Evolutionary conservation across 2,329 filamentous ascomycete genomes (phyloP).

Genomic region (Rugonectria rugulosa): DNA sequence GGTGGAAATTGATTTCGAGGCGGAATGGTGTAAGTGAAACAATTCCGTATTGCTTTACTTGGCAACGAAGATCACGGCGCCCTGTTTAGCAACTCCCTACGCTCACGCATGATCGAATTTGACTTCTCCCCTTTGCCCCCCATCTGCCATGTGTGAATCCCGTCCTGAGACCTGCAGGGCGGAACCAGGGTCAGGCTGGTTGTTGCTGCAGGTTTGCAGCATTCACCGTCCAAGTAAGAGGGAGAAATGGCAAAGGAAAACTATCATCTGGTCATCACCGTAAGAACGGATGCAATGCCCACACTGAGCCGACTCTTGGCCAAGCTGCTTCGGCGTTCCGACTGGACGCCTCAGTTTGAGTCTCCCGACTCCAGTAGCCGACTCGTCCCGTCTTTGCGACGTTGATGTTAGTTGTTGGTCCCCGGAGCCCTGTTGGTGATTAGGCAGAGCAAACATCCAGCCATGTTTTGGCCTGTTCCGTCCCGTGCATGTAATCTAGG

Average conservation of each 20-base stretch:
- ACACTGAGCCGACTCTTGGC: not conserved
- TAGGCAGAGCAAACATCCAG: not conserved
- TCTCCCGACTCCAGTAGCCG: slow-evolving; percentile 21
- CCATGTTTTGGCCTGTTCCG: not conserved
- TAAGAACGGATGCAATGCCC: not conserved
- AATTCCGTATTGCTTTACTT: not conserved
- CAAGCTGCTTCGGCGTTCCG: slow-evolving; percentile 15
- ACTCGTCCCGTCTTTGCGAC: slow-evolving; percentile 19
- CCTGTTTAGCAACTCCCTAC: not conserved
- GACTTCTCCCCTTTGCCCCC: not conserved
- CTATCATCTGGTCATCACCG: slow-evolving; percentile 2
- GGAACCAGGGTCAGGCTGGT: too few relatives aligned
- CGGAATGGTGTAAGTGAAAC: not conserved
- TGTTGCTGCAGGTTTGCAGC: not conserved
- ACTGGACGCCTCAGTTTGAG: slow-evolving; percentile 12
- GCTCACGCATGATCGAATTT: not conserved
- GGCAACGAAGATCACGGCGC: not conserved
- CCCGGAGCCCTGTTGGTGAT: slow-evolving; percentile 12
- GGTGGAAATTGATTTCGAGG: not conserved
- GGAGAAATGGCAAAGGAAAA: not conserved
- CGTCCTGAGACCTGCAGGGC: slow-evolving; percentile 16
- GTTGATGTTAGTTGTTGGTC: slow-evolving; percentile 23
- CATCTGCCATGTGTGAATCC: slow-evolving; percentile 4
- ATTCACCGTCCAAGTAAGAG: not conserved
- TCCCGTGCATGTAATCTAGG: not conserved